Evolutionary conservation across 2,329 filamentous ascomycete species (phyloP).

Genomic region (Ascochyta lentis): DNA sequence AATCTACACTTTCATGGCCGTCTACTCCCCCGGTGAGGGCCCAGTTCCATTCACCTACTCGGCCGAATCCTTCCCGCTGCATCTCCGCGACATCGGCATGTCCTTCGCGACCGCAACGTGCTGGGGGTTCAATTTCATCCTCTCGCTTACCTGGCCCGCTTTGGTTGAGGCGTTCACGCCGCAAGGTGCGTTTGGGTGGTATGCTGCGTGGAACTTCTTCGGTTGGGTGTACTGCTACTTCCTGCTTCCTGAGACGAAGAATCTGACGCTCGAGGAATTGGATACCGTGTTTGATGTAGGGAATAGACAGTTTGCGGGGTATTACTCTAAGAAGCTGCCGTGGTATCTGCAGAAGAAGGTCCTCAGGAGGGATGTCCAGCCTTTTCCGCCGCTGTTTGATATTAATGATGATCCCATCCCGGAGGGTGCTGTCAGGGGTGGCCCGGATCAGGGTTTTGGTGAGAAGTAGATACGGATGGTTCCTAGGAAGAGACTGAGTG

Average conservation of each 20-base stretch:
- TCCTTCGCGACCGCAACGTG: slow-evolving; percentile 59
- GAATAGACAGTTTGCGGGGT: slow-evolving; percentile 29
- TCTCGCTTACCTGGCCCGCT: slow-evolving; percentile 62
- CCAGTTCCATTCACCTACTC: slow-evolving; percentile 48
- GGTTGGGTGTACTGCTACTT: slow-evolving; percentile 54
- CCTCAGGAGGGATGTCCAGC: slow-evolving; percentile 36
- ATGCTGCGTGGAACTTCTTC: slow-evolving; percentile 62
- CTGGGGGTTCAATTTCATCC: slow-evolving; percentile 64
- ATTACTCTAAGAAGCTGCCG: slow-evolving; percentile 41
- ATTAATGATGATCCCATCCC: slow-evolving; percentile 24
- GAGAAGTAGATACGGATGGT: not conserved
- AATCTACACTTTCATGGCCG: slow-evolving; percentile 60
- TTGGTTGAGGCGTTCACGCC: slow-evolving; percentile 56
- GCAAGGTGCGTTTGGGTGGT: slow-evolving; percentile 63
- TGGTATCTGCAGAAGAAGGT: slow-evolving; percentile 49
- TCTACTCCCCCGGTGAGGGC: slow-evolving; percentile 44
- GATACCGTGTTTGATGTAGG: slow-evolving; percentile 43
- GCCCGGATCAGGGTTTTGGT: not conserved
- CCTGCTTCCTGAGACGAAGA: slow-evolving; percentile 41
- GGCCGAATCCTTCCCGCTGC: slow-evolving; percentile 55
- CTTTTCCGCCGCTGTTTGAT: slow-evolving; percentile 35
- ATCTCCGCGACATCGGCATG: slow-evolving; percentile 53
- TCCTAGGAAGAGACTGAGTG: no score
- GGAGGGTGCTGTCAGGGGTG: slow-evolving; percentile 5
- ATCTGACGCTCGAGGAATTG: slow-evolving; percentile 39